Conservation (phyloP, 2,329 filamentous ascomycete species). For the Arthrobotrys musiformis region DNA sequence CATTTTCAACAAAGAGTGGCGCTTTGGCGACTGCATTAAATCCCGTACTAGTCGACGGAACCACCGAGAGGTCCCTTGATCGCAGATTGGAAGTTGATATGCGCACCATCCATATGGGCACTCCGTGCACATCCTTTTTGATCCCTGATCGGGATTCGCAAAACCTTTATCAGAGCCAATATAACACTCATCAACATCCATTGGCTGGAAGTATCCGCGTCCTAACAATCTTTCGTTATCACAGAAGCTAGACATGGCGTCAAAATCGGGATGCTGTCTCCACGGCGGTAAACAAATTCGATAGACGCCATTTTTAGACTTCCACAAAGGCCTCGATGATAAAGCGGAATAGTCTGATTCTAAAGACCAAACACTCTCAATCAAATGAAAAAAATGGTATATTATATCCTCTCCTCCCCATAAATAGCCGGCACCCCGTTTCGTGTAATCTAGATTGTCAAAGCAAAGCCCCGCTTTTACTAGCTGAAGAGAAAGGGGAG, state of each 20-base stretch:
- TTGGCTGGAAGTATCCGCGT: not conserved
- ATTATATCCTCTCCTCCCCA: not conserved
- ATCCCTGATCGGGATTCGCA: too few relatives aligned
- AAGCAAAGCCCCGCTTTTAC: not conserved
- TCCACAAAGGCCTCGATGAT: not conserved
- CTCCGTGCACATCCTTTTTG: too few relatives aligned
- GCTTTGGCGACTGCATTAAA: too few relatives aligned
- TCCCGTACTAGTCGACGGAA: too few relatives aligned
- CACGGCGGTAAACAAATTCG: not conserved
- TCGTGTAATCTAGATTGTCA: not conserved
- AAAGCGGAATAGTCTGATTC: too few relatives aligned
- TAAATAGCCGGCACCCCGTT: accelerated
- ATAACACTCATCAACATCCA: too few relatives aligned
- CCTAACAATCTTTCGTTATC: not conserved
- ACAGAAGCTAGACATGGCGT: not conserved
- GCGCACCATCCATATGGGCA: too few relatives aligned
- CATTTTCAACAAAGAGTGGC: too few relatives aligned
- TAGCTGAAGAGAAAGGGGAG: not conserved
- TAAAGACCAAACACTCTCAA: not conserved
- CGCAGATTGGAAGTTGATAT: too few relatives aligned
- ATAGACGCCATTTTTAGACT: not conserved
- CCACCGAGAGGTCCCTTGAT: too few relatives aligned
- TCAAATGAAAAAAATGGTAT: not conserved
- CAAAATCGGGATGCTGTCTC: not conserved
- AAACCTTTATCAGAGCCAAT: too few relatives aligned